These are phyloP conservation scores for Bassia scoparia DNA, from an alignment of 148 eudicot genomes.

Conservation along the genomic window DNA sequence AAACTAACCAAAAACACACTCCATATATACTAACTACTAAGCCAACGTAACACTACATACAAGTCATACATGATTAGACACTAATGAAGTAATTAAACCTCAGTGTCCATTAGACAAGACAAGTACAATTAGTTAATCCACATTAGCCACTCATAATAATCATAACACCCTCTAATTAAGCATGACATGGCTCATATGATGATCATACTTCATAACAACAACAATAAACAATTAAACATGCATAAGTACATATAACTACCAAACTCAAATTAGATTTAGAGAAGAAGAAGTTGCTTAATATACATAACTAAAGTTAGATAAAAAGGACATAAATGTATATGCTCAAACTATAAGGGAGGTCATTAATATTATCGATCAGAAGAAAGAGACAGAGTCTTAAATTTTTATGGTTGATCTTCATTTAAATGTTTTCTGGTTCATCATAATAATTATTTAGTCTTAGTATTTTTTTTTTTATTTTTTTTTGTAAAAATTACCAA, in stretches of 20 bases:
- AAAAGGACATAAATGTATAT: constrained; percentile 24
- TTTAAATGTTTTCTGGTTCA: constrained; percentile 22
- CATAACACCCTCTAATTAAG: no score
- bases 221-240: no score
- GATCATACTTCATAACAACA: no score
- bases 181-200: no score
- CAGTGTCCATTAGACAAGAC: no score
- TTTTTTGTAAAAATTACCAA: background rate
- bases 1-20: no score
- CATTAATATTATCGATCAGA: constrained; percentile 18
- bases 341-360: constrained; percentile 35
- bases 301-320: constrained; percentile 17
- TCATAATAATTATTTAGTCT: background rate
- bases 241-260: constrained; percentile 12
- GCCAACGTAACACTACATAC: no score
- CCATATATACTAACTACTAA: no score
- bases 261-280: constrained; percentile 8
- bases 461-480: background rate
- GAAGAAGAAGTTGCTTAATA: constrained; percentile 8
- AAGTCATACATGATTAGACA: no score
- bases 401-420: constrained; percentile 29
- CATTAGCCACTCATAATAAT: no score
- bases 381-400: constrained; percentile 27
- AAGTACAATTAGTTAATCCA: no score
- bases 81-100: no score